Percentiles rank a stretch among this genome's conserved stretches.
Evolutionary conservation across 306 rosid species (phyloP).

Genomic region (Cajanus cajan): DNA sequence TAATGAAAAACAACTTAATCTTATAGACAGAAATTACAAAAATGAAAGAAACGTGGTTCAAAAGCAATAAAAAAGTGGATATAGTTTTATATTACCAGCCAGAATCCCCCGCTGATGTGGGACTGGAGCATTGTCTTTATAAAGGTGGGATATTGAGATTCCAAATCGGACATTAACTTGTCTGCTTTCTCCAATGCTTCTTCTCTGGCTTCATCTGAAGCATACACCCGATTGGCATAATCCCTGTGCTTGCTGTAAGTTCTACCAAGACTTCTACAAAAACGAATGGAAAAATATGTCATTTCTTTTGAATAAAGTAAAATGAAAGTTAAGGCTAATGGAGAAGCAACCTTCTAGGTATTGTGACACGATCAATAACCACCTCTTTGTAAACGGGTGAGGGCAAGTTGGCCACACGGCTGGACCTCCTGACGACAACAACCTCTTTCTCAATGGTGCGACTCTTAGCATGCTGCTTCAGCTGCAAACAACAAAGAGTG

Average conservation of each 20-base stretch:
- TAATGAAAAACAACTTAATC: not conserved
- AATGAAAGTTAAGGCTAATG: not conserved
- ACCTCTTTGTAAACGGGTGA: constrained; percentile 72
- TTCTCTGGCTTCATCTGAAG: constrained; percentile 57
- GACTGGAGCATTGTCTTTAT: constrained; percentile 80
- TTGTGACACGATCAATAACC: constrained; percentile 41
- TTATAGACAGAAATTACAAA: not conserved
- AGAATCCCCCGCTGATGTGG: constrained; percentile 81
- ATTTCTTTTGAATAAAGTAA: not conserved
- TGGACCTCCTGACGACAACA: constrained; percentile 65
- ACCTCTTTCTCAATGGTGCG: constrained; percentile 41
- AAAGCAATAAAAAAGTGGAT: too few relatives aligned
- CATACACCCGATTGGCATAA: constrained; percentile 58
- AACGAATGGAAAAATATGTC: not conserved
- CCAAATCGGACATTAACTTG: constrained; percentile 40
- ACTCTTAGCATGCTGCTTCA: constrained; percentile 50
- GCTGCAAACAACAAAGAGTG: constrained; percentile 5
- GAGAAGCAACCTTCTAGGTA: constrained; percentile 51
- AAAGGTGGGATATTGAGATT: constrained; percentile 47
- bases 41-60: too few relatives aligned
- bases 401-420: constrained; percentile 62
- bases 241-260: constrained; percentile 48
- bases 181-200: constrained; percentile 65
- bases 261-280: not conserved
- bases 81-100: constrained; percentile 59